These are phyloP conservation scores for Trebouxia gelatinosa DNA, from an alignment of 163 green algal genomes.

Conservation along the genomic window DNA sequence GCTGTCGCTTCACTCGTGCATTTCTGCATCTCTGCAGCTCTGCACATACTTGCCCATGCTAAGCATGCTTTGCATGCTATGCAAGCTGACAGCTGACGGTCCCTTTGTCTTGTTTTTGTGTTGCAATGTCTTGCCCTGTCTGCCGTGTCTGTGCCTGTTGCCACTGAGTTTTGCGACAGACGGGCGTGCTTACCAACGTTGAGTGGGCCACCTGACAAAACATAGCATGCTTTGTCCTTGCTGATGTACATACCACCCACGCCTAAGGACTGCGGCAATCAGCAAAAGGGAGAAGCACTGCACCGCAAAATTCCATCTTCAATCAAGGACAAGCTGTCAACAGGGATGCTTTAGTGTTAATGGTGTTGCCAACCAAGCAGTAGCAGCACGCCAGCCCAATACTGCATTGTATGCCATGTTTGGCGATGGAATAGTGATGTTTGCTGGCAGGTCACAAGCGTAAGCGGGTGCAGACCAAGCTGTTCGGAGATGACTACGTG, in stretches of 20 bases:
- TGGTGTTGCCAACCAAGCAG: neutral
- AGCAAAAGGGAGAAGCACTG: no score
- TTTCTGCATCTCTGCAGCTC: constrained; percentile 3
- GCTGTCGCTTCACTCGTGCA: no score
- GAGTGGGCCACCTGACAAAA: no score
- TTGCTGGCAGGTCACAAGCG: constrained; percentile 17
- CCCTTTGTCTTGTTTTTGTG: neutral
- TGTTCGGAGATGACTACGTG: constrained; percentile 27
- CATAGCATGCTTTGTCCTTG: no score
- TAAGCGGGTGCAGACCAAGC: constrained; percentile 26
- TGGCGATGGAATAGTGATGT: no score
- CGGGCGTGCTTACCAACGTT: no score
- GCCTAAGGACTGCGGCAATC: no score
- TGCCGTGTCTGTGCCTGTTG: neutral
- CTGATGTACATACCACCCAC: no score
- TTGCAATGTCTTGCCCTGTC: neutral
- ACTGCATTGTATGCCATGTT: no score
- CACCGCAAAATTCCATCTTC: no score
- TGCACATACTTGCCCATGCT: neutral
- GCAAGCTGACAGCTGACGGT: neutral
- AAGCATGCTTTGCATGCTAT: neutral
- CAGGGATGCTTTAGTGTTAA: neutral
- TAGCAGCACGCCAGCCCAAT: no score
- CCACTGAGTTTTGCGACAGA: neutral
- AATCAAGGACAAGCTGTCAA: neutral